Conservation (phyloP, 2,329 filamentous ascomycete species). For the Fusarium brevicatenulatum region DNA sequence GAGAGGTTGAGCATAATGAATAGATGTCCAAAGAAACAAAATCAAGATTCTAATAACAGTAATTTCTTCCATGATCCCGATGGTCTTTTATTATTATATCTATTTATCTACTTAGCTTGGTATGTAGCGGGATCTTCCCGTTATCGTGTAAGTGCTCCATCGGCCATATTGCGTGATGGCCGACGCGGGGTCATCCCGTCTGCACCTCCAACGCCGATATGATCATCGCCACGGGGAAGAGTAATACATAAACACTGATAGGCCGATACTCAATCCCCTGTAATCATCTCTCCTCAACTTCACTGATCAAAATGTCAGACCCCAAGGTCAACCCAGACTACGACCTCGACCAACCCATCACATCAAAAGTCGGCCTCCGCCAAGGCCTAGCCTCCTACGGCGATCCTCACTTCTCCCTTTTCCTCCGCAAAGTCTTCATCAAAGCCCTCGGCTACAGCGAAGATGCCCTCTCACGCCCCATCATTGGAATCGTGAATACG, state of each 20-base stretch:
- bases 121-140: neutral
- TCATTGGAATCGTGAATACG: slow-evolving; percentile 80
- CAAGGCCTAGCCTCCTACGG: slow-evolving; percentile 76
- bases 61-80: fast-evolving
- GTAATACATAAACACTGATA: slow-evolving; percentile 41
- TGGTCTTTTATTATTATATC: neutral
- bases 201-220: neutral
- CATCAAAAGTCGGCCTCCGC: slow-evolving; percentile 63
- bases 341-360: slow-evolving; percentile 65
- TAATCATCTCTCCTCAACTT: neutral
- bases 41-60: fast-evolving
- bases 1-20: slow-evolving; percentile 51
- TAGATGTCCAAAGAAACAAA: fast-evolving
- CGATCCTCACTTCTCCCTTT: slow-evolving; percentile 79
- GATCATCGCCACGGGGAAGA: slow-evolving; percentile 24
- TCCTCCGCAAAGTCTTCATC: slow-evolving; percentile 80
- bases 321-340: slow-evolving; percentile 62
- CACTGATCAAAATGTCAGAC: slow-evolving; percentile 25
- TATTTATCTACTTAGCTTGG: neutral
- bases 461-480: slow-evolving; percentile 74
- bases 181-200: slow-evolving; percentile 36
- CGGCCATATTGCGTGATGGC: slow-evolving; percentile 31
- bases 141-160: slow-evolving; percentile 18
- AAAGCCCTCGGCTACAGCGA: slow-evolving; percentile 80
- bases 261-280: slow-evolving; percentile 4